A percentile compares a stretch with the other conserved stretches of the same genome.
Evolutionary conservation across 2,329 filamentous ascomycete genomes (phyloP).

Genomic region (Xylariaceae sp.): DNA sequence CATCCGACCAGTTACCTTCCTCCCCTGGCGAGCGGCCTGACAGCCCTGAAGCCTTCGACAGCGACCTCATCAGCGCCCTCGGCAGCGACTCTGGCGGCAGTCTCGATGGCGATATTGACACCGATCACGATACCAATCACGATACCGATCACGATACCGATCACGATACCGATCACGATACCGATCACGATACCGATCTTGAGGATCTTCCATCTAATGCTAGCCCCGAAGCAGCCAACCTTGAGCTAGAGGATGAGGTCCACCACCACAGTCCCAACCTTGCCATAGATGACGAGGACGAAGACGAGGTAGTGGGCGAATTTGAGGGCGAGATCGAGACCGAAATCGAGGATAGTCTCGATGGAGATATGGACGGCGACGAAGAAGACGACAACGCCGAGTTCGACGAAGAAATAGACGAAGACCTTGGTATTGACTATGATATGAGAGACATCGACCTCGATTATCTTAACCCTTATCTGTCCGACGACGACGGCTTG

Average conservation of each 20-base stretch:
- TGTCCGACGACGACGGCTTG: slow-evolving; percentile 10
- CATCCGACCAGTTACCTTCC: background rate
- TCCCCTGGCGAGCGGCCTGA: background rate
- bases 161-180: background rate
- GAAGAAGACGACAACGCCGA: background rate
- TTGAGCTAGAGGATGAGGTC: background rate
- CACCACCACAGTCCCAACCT: background rate
- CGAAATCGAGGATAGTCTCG: background rate
- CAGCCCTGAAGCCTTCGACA: background rate
- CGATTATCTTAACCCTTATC: slow-evolving; percentile 9
- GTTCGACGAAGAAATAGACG: background rate
- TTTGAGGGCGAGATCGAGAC: background rate
- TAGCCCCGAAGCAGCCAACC: background rate
- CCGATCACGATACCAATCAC: background rate
- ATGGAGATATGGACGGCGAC: background rate
- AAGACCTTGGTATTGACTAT: slow-evolving; percentile 4
- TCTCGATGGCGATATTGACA: background rate
- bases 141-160: background rate
- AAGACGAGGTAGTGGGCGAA: background rate
- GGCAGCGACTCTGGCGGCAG: background rate
- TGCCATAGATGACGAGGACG: background rate
- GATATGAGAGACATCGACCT: slow-evolving; percentile 9
- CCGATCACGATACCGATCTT: background rate
- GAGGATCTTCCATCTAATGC: background rate
- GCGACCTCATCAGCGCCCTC: background rate